Percentiles rank a stretch among this genome's conserved stretches.
Evolutionary conservation across 345 rosid species (phyloP).

Genomic region (Euphorbia peplus): DNA sequence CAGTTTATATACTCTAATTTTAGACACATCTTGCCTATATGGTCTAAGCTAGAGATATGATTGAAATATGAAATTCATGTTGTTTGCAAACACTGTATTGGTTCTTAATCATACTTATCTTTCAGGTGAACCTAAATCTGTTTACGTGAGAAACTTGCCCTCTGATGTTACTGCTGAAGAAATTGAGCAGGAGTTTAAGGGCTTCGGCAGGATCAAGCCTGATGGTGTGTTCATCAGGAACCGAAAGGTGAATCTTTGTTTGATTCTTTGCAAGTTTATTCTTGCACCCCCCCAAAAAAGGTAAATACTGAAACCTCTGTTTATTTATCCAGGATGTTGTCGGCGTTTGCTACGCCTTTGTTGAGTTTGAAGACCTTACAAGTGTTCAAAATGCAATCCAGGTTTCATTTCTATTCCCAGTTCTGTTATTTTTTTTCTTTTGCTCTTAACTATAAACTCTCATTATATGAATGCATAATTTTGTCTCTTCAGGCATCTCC

Average conservation of each 20-base stretch:
- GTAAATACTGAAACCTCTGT: conserved; percentile 20
- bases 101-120: conserved; percentile 25
- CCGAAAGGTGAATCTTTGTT: conserved; percentile 58
- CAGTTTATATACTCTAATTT: neutral
- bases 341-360: conserved; percentile 95
- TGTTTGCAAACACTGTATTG: neutral
- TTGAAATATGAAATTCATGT: conserved; percentile 2
- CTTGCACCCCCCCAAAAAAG: neutral
- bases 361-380: conserved; percentile 84
- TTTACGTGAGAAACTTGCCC: conserved; percentile 93
- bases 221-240: conserved; percentile 86
- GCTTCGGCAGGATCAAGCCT: conserved; percentile 80
- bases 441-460: neutral
- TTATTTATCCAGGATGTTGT: conserved; percentile 58
- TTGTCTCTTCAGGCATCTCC: conserved; percentile 76
- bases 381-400: conserved; percentile 87
- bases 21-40: neutral
- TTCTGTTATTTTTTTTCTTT: neutral
- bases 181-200: conserved; percentile 78
- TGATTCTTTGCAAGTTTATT: neutral
- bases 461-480: neutral
- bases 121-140: conserved; percentile 85
- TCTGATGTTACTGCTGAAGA: conserved; percentile 69
- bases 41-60: conserved; percentile 6
- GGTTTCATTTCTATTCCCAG: conserved; percentile 37